Conservation (phyloP, 495 filamentous ascomycete species). For the Talaromyces nanjingensis region DNA sequence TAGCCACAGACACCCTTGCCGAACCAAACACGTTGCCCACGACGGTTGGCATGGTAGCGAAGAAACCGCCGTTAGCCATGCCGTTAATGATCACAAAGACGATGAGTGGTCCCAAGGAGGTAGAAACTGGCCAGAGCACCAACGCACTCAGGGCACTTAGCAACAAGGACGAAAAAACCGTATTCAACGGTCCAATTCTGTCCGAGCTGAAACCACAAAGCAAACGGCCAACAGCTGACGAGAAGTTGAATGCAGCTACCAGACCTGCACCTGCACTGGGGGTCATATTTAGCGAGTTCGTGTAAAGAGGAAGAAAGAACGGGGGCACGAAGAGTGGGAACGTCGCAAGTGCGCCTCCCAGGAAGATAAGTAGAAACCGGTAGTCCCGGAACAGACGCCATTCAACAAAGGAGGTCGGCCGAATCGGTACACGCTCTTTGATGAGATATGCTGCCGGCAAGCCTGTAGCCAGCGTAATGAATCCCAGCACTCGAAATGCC, state of each 20-base stretch:
- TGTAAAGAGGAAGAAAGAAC: conserved; percentile 50
- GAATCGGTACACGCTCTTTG: conserved; percentile 45
- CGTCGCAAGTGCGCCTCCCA: conserved; percentile 49
- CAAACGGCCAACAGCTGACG: conserved; percentile 45
- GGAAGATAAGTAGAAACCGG: conserved; percentile 45
- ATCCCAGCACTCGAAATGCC: conserved; percentile 47
- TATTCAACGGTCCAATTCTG: conserved; percentile 44
- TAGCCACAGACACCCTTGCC: conserved; percentile 45
- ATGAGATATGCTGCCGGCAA: conserved; percentile 51
- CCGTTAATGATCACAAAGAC: conserved; percentile 50
- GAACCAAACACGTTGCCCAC: conserved; percentile 51
- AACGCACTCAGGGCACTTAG: conserved; percentile 49
- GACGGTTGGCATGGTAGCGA: conserved; percentile 54
- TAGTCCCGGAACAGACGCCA: conserved; percentile 44
- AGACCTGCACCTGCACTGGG: conserved; percentile 44
- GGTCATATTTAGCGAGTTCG: conserved; percentile 36
- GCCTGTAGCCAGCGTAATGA: conserved; percentile 40
- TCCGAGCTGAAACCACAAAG: conserved; percentile 44
- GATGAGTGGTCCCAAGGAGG: conserved; percentile 41
- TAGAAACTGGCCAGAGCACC: conserved; percentile 50
- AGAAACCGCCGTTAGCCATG: conserved; percentile 50
- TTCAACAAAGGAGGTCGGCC: conserved; percentile 39
- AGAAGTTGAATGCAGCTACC: conserved; percentile 50
- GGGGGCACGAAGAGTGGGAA: conserved; percentile 56
- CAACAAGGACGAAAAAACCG: conserved; percentile 36